Base-by-base conservation (phyloP, 768 basidiomycete genomes). In the Nidula microcarpa region DNA sequence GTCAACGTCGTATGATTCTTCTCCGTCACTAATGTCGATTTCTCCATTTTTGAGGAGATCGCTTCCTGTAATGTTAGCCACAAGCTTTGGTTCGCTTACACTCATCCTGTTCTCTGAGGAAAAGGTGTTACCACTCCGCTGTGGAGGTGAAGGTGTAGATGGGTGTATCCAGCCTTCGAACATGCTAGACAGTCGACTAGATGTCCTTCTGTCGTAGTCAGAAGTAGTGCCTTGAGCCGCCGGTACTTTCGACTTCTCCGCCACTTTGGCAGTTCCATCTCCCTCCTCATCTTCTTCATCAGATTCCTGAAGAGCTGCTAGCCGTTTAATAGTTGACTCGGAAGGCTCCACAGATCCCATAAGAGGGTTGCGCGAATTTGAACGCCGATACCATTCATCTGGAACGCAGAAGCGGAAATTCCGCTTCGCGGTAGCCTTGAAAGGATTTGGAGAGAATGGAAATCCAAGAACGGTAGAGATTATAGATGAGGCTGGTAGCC, bases 381-480 rank as follows among this genome's bases (percentile, higher is more conserved):
- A 81, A 14, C 87, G 80, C 53, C 84, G 82, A 66, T 83, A 92
- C 91, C 86, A 92, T 62, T 87, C 85, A 50, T 87, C 87, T 1
- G 87, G 87, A 6, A 93, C 81, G 55, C 85, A 87, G 52, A 91
- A 78, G 30, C 78, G 75, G 61, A 87, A 81, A 6, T 58, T 62
- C 7, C 81, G 80, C 16, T 60, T 70, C 1, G 77, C 76, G 32
- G 64, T 58, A 3, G 68, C 60, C n/a, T 71, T 68, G 57, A 76
- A 74, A 1, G 74, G 72, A 57, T 78, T 78, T 8, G 73, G 57
- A 48, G 63, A 60, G 37, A 69, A 71, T 0, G 79, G 72, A 11
- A 69, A 69, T 47, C 63, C 65, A 14, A 81, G 51, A 36, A 83
- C 63, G n/a, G 72, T 64, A 30, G 74, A 78, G 2, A 85, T 58